phyloP scores from a whole-genome alignment of 257 asterid genomes.

The Verbascum thapsus region DNA sequence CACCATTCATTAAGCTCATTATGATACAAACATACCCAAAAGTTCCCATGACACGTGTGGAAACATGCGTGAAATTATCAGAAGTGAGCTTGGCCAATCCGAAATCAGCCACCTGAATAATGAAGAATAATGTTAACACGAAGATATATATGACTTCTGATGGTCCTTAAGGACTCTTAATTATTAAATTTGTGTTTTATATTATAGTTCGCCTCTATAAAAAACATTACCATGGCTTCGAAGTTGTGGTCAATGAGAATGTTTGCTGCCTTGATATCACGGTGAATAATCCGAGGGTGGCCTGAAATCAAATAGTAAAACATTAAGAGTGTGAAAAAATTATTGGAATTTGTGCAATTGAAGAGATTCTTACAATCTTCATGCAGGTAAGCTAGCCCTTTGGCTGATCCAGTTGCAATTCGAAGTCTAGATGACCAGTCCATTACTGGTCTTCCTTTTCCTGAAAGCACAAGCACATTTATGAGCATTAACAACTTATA shows the following conservation, averaged over 20 bases:
- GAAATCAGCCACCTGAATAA: conserved; percentile 69
- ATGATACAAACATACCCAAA: conserved; percentile 50
- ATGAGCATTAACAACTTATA: too few relatives aligned
- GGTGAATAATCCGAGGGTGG: conserved; percentile 43
- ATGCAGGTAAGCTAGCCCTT: conserved; percentile 70
- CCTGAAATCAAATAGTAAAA: conserved; percentile 24
- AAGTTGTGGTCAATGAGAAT: conserved; percentile 39
- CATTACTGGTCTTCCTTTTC: conserved; percentile 60
- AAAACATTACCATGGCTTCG: conserved; percentile 47
- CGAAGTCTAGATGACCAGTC: conserved; percentile 61
- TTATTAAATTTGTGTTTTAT: not conserved
- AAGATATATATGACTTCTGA: too few relatives aligned
- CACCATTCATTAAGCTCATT: too few relatives aligned
- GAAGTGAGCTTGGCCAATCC: conserved; percentile 74
- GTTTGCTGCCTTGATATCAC: conserved; percentile 43
- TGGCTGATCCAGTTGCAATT: conserved; percentile 77
- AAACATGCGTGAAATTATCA: conserved; percentile 65
- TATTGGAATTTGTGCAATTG: not conserved
- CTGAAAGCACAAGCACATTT: conserved; percentile 29
- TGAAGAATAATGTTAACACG: not conserved
- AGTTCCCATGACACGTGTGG: conserved; percentile 85
- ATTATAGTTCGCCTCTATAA: too few relatives aligned
- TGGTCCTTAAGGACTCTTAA: not conserved
- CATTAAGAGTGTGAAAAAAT: too few relatives aligned
- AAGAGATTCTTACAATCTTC: conserved; percentile 62